Evolutionary conservation across 2,329 filamentous ascomycete genomes (phyloP).

Genomic region (Hymenoscyphus repandus): DNA sequence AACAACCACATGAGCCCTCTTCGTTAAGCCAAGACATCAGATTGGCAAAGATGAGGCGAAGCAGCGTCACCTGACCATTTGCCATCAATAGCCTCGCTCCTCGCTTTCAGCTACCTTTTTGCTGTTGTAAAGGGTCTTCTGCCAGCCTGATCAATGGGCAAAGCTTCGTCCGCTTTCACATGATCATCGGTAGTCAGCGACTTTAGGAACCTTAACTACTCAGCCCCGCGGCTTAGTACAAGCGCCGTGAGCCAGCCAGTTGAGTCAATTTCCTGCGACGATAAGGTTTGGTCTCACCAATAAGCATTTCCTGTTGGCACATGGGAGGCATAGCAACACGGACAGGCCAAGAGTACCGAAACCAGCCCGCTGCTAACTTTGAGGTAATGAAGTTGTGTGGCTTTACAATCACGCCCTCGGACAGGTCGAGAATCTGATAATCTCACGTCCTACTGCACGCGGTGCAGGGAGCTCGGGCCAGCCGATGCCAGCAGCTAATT

Average conservation of each 20-base stretch:
- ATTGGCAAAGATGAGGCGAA: not conserved
- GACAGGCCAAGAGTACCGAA: not conserved
- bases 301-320: not conserved
- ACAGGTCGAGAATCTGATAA: not conserved
- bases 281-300: slow-evolving; percentile 1
- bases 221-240: not conserved
- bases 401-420: not conserved
- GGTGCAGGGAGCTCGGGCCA: not conserved
- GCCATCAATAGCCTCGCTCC: not conserved
- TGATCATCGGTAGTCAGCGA: not conserved
- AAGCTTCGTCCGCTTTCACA: not conserved
- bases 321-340: not conserved
- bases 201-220: not conserved
- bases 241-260: not conserved
- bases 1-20: too few species aligned
- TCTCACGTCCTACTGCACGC: not conserved
- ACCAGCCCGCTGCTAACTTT: not conserved
- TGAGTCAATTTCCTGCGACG: not conserved
- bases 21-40: not conserved
- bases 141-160: not conserved
- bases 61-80: not conserved
- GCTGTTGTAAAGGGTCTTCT: not conserved
- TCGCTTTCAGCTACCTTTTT: not conserved
- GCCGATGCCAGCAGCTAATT: not conserved
- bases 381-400: too few species aligned